Evolutionary conservation across 176 grass and related monocot species (phyloP).

Genomic region (Typha latifolia): DNA sequence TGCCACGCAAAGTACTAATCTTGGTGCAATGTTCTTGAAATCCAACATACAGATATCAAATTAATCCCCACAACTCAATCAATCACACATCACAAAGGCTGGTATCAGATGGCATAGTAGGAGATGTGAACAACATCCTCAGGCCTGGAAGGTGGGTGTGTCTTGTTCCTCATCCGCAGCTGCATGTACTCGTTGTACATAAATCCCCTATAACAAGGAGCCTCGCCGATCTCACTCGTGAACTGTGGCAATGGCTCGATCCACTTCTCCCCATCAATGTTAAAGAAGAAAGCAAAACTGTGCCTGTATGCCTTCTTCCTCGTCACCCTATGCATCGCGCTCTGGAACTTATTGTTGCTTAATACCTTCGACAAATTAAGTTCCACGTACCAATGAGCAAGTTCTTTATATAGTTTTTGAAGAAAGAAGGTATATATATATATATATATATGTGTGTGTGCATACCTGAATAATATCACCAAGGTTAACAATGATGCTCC

Average conservation of each 20-base stretch:
- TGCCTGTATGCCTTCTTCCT: conserved; percentile 14
- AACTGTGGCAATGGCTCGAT: conserved; percentile 32
- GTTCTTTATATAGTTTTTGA: background rate
- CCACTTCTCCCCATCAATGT: conserved; percentile 20
- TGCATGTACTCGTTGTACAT: conserved; percentile 20
- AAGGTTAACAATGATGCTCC: conserved; percentile 27
- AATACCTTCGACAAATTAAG: conserved; percentile 14
- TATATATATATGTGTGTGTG: background rate
- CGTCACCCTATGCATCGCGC: conserved; percentile 20
- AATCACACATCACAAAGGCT: background rate
- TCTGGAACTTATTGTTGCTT: conserved; percentile 34
- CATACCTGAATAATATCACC: conserved; percentile 30
- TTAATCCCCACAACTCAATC: background rate
- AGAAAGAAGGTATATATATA: background rate
- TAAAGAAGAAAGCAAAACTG: conserved; percentile 26
- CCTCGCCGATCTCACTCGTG: conserved; percentile 13
- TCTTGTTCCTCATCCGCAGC: conserved; percentile 27
- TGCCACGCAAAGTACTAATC: too few relatives aligned
- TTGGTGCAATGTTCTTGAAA: background rate
- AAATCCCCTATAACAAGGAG: conserved; percentile 18
- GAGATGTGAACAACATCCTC: conserved; percentile 22
- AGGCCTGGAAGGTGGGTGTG: conserved; percentile 21
- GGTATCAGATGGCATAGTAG: conserved; percentile 12
- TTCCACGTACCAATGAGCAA: background rate
- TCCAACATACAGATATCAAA: background rate